These are phyloP conservation scores for Turritis glabra DNA, from an alignment of 345 rosid genomes.

Conservation along the genomic window DNA sequence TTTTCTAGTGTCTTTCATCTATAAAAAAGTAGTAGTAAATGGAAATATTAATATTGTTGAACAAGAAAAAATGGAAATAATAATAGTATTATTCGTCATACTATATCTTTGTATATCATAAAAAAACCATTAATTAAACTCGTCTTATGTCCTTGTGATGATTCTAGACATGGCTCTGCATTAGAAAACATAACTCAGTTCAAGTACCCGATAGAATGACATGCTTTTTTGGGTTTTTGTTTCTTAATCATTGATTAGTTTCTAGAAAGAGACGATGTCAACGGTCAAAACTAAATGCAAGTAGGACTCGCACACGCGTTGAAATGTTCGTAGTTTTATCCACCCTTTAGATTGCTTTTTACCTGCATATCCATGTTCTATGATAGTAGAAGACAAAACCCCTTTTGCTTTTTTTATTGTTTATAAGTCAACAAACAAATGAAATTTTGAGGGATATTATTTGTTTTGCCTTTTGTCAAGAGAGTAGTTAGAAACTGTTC, in stretches of 20 bases:
- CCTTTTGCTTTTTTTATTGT: neutral
- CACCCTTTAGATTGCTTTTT: conserved; percentile 14
- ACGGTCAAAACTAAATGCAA: conserved; percentile 19
- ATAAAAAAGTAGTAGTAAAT: no score
- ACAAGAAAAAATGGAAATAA: no score
- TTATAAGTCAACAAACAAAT: conserved; percentile 20
- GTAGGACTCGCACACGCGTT: conserved; percentile 7
- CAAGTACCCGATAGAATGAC: neutral
- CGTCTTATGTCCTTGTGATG: no score
- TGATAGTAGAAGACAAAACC: conserved; percentile 14
- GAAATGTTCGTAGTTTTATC: conserved; percentile 25
- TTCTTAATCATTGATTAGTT: neutral
- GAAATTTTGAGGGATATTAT: neutral
- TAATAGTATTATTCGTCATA: no score
- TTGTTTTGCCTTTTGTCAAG: conserved; percentile 9
- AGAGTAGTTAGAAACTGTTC: conserved; percentile 36
- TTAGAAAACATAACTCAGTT: neutral
- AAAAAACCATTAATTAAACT: neutral
- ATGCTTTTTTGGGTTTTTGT: neutral
- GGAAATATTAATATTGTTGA: no score
- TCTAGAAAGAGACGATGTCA: conserved; percentile 32
- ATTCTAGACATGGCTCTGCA: neutral
- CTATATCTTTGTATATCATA: no score
- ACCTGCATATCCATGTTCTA: conserved; percentile 31
- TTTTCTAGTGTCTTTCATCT: no score